Evolutionary conservation across 768 basidiomycete species (phyloP).

Genomic region (Tulasnella calospora): DNA sequence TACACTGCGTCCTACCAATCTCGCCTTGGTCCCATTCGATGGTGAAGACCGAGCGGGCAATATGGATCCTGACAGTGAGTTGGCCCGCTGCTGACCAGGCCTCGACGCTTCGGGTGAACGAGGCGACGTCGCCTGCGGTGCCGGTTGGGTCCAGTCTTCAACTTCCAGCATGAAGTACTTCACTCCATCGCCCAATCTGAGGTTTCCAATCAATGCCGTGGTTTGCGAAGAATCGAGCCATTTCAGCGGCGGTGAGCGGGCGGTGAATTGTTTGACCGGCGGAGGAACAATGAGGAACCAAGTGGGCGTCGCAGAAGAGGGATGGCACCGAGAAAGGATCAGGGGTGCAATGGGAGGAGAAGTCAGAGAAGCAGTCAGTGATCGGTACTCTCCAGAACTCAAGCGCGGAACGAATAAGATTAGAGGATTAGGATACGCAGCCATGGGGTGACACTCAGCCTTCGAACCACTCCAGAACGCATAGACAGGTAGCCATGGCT

Average conservation of each 20-base stretch:
- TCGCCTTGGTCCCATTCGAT: not conserved
- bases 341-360: conserved; percentile 2
- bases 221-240: not conserved
- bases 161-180: conserved; percentile 94
- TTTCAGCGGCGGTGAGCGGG: not conserved
- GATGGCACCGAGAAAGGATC: not conserved
- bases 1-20: not conserved
- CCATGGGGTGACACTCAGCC: not conserved
- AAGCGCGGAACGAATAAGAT: not conserved
- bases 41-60: not conserved
- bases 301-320: conserved; percentile 4
- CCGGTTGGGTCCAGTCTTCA: conserved; percentile 83
- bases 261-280: not conserved
- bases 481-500: not conserved
- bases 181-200: conserved; percentile 66
- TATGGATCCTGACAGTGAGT: not conserved
- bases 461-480: not conserved
- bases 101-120: not conserved
- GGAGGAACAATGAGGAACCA: not conserved
- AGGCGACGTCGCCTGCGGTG: not conserved
- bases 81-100: not conserved
- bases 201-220: not conserved
- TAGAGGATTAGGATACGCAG: conserved; percentile 1
- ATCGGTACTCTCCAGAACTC: conserved; percentile 2
- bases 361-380: conserved; percentile 8